These are phyloP conservation scores for Nemania sp. DNA, from an alignment of 2,329 filamentous ascomycete genomes.

Conservation along the genomic window DNA sequence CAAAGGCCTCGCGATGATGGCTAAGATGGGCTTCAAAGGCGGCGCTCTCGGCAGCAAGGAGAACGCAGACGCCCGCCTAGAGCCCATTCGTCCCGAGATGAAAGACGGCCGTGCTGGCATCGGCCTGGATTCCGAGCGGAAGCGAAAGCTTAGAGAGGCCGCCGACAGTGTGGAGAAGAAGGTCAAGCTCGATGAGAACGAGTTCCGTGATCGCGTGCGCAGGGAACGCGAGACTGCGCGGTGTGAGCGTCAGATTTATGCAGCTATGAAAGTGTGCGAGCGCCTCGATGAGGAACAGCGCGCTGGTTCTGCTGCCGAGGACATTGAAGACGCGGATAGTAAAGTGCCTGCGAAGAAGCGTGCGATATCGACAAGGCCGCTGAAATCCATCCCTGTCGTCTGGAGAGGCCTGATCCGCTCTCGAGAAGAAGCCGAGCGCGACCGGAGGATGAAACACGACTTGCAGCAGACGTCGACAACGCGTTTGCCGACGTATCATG, in stretches of 20 bases:
- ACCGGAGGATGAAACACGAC: conserved; percentile 66
- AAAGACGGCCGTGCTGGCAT: conserved; percentile 84
- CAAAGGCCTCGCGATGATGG: conserved; percentile 96
- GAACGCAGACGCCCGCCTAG: conserved; percentile 44
- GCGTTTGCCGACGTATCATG: conserved; percentile 66
- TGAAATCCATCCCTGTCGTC: conserved; percentile 73
- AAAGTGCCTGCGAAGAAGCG: conserved; percentile 35
- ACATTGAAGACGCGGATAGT: conserved; percentile 24
- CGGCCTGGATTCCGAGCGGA: conserved; percentile 80
- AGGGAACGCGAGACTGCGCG: conserved; percentile 70
- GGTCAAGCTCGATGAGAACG: conserved; percentile 65
- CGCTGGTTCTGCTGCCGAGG: conserved; percentile 9
- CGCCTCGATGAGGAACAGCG: conserved; percentile 64
- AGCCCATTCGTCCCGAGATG: conserved; percentile 75
- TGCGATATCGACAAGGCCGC: conserved; percentile 51
- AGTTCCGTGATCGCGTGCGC: conserved; percentile 73
- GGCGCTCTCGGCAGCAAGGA: conserved; percentile 70
- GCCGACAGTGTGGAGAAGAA: conserved; percentile 62
- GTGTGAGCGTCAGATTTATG: conserved; percentile 69
- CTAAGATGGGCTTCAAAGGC: conserved; percentile 89
- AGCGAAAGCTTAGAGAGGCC: conserved; percentile 71
- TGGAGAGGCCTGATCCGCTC: conserved; percentile 76
- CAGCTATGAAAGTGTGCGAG: conserved; percentile 83
- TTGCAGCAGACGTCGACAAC: conserved; percentile 66
- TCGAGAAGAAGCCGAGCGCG: conserved; percentile 70